Percentiles rank a stretch among this genome's conserved stretches.
These are phyloP conservation scores for Komagataella kurtzmanii DNA, from an alignment of 805 yeast genomes.

Conservation along the genomic window DNA sequence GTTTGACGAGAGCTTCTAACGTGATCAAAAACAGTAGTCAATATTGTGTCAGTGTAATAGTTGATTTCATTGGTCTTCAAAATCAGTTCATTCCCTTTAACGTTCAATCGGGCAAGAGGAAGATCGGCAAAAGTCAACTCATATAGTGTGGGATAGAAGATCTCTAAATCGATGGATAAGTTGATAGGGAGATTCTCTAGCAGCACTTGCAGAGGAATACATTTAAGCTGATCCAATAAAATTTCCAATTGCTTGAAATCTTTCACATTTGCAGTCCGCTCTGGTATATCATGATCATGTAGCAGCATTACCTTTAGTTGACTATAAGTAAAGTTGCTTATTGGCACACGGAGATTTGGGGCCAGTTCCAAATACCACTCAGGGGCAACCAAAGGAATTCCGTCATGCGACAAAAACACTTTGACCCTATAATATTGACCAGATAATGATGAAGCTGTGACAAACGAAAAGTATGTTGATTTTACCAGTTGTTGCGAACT, in stretches of 20 bases:
- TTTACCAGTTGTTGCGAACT: slow-evolving; percentile 8
- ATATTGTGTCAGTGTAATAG: slow-evolving; percentile 57
- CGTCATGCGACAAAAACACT: slow-evolving; percentile 66
- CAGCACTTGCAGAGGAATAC: slow-evolving; percentile 44
- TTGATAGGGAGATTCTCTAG: slow-evolving; percentile 40
- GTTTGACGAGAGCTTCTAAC: slow-evolving; percentile 36
- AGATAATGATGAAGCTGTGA: slow-evolving; percentile 80
- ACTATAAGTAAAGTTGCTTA: slow-evolving; percentile 42
- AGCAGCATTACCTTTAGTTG: slow-evolving; percentile 21
- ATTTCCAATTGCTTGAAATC: slow-evolving; percentile 25
- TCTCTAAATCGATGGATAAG: slow-evolving; percentile 60
- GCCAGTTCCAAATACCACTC: slow-evolving; percentile 36
- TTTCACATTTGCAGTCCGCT: slow-evolving; percentile 4
- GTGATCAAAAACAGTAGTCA: slow-evolving; percentile 64
- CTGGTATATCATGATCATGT: slow-evolving; percentile 7
- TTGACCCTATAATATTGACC: slow-evolving; percentile 66
- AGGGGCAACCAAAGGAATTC: slow-evolving; percentile 77
- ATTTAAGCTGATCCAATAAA: slow-evolving; percentile 30
- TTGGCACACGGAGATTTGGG: slow-evolving; percentile 37
- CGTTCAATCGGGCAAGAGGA: slow-evolving; percentile 1
- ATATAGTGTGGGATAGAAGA: slow-evolving; percentile 55
- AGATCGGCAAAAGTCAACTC: slow-evolving; percentile 18
- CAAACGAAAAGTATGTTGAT: slow-evolving; percentile 43
- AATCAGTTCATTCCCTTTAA: slow-evolving; percentile 7
- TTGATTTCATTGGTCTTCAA: slow-evolving; percentile 1